phyloP scores from a whole-genome alignment of 2,329 filamentous ascomycete species.

The Aspergillus niger region DNA sequence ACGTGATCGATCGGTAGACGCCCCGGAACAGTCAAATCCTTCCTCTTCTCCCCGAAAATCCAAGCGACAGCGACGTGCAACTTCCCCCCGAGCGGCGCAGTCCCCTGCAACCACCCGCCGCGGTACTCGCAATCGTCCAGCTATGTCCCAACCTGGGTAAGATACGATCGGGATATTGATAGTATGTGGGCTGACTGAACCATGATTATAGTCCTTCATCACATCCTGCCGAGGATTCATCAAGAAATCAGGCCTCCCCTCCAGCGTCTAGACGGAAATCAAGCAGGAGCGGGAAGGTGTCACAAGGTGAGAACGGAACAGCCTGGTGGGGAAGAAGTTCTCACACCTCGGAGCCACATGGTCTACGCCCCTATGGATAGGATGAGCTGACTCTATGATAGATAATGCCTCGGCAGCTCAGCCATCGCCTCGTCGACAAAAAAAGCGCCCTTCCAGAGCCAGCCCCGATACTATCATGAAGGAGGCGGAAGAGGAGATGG shows the following conservation, averaged over 20 bases:
- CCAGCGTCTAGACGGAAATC: slow-evolving; percentile 72
- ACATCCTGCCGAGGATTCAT: slow-evolving; percentile 65
- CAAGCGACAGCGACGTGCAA: slow-evolving; percentile 70
- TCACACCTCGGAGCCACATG: not conserved
- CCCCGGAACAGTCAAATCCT: slow-evolving; percentile 35
- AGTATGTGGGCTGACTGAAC: slow-evolving; percentile 22
- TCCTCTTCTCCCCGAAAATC: slow-evolving; percentile 57
- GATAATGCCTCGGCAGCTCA: slow-evolving; percentile 39
- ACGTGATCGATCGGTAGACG: slow-evolving; percentile 49
- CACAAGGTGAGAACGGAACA: slow-evolving; percentile 48
- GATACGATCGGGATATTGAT: slow-evolving; percentile 22
- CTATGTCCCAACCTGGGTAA: slow-evolving; percentile 48
- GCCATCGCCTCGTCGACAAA: slow-evolving; percentile 50
- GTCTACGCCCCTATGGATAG: not conserved
- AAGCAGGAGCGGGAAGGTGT: slow-evolving; percentile 68
- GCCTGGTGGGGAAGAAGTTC: not conserved
- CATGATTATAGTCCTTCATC: slow-evolving; percentile 57
- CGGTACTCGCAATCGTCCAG: slow-evolving; percentile 36
- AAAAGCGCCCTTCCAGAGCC: slow-evolving; percentile 54
- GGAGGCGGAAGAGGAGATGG: slow-evolving; percentile 61
- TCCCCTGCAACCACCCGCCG: slow-evolving; percentile 48
- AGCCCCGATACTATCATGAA: slow-evolving; percentile 72
- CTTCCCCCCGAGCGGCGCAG: slow-evolving; percentile 43
- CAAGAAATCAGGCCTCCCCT: slow-evolving; percentile 57
- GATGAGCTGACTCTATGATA: slow-evolving; percentile 20